These are phyloP conservation scores for Litchi chinensis DNA, from an alignment of 345 rosid species.

Conservation along the genomic window DNA sequence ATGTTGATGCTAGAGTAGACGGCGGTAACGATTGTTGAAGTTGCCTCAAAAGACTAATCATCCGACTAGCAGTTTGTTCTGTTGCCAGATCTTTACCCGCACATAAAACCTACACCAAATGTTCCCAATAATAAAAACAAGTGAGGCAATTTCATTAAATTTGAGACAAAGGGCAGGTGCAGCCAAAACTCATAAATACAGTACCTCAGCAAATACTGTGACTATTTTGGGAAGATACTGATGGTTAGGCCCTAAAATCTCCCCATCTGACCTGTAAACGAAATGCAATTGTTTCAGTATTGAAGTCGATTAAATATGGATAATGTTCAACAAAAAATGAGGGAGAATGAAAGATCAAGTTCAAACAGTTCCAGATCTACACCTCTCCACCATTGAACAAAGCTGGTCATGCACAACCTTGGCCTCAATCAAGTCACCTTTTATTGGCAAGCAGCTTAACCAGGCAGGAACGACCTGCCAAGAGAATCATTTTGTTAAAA, in stretches of 20 bases:
- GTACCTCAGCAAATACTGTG: slow-evolving; percentile 52
- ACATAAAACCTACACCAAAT: slow-evolving; percentile 61
- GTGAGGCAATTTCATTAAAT: neutral
- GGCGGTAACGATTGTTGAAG: slow-evolving; percentile 86
- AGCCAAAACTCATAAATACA: neutral
- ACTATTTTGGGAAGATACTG: slow-evolving; percentile 75
- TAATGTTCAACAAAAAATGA: neutral
- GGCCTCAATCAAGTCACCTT: slow-evolving; percentile 69
- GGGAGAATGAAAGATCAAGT: neutral
- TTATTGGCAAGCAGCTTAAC: slow-evolving; percentile 72
- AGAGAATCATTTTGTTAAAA: neutral
- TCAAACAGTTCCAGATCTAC: slow-evolving; percentile 1
- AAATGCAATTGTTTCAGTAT: slow-evolving; percentile 3
- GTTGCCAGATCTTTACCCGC: slow-evolving; percentile 71
- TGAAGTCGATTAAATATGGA: neutral
- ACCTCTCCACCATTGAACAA: slow-evolving; percentile 77
- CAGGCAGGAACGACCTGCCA: slow-evolving; percentile 67
- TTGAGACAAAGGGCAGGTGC: neutral
- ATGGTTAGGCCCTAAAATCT: slow-evolving; percentile 62
- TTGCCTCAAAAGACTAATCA: slow-evolving; percentile 76
- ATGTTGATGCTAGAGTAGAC: slow-evolving; percentile 71
- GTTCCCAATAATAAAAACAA: neutral
- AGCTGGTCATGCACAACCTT: slow-evolving; percentile 78
- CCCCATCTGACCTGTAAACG: slow-evolving; percentile 59
- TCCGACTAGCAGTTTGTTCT: slow-evolving; percentile 65